Conservation (phyloP, 2,329 filamentous ascomycete genomes). For the Hypoxylon sp. region DNA sequence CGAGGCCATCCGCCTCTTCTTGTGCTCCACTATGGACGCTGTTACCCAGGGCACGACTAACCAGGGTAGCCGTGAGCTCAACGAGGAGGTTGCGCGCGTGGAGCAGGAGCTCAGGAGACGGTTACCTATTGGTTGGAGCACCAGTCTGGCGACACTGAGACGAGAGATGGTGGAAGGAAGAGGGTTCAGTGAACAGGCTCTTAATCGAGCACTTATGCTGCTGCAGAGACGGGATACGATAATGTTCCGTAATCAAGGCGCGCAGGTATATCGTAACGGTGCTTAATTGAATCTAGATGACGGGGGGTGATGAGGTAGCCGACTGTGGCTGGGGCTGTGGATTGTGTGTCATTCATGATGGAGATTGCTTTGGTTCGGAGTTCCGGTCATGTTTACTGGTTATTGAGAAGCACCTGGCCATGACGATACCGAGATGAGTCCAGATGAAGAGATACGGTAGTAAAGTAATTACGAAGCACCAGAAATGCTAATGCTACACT, state of each 20-base stretch:
- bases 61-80: conserved; percentile 83
- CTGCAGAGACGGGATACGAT: conserved; percentile 90
- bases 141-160: conserved; percentile 85
- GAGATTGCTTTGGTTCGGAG: conserved; percentile 32
- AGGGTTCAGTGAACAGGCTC: conserved; percentile 87
- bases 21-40: conserved; percentile 97
- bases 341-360: conserved; percentile 25
- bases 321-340: too few species aligned
- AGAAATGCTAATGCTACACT: neutral
- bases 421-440: conserved; percentile 28
- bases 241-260: conserved; percentile 81
- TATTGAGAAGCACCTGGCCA: conserved; percentile 18
- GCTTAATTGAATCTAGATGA: conserved; percentile 58
- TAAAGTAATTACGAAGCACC: conserved; percentile 32
- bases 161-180: conserved; percentile 93
- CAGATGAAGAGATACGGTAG: conserved; percentile 14
- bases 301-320: neutral
- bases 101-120: conserved; percentile 90
- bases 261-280: conserved; percentile 80
- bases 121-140: conserved; percentile 95
- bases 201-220: conserved; percentile 87
- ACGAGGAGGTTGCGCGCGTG: conserved; percentile 88
- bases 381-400: conserved; percentile 34
- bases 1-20: conserved; percentile 95
- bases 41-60: conserved; percentile 84